phyloP scores from a whole-genome alignment of 768 basidiomycete genomes.

The Russula dissimulans region DNA sequence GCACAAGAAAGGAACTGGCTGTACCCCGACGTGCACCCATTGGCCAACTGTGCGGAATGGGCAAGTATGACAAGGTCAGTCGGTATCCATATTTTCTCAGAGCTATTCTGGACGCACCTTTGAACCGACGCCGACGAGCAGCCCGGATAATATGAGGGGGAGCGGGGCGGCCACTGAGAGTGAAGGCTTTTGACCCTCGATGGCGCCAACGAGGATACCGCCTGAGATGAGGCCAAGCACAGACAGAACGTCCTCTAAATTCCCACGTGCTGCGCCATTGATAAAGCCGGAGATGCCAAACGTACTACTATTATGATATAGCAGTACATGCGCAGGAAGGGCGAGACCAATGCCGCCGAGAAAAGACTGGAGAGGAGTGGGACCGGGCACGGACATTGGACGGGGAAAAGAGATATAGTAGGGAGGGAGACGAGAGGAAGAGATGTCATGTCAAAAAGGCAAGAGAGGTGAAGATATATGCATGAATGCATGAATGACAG shows the following conservation, averaged over 20 bases:
- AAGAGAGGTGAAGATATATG: background rate
- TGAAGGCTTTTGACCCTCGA: slow-evolving; percentile 32
- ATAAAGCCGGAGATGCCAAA: slow-evolving; percentile 58
- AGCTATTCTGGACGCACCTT: slow-evolving; percentile 22
- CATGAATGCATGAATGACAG: background rate
- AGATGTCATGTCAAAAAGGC: background rate
- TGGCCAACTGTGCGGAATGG: slow-evolving; percentile 33
- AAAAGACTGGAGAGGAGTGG: slow-evolving; percentile 40
- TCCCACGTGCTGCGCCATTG: slow-evolving; percentile 40
- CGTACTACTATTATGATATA: slow-evolving; percentile 45
- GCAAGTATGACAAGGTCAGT: background rate
- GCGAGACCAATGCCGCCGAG: slow-evolving; percentile 47
- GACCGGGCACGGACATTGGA: slow-evolving; percentile 1
- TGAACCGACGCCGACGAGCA: slow-evolving; percentile 50
- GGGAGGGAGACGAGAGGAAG: background rate
- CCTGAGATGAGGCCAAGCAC: slow-evolving; percentile 41
- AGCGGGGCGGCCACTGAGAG: slow-evolving; percentile 21
- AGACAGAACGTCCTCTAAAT: slow-evolving; percentile 33
- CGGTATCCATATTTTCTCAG: background rate
- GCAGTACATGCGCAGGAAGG: slow-evolving; percentile 41
- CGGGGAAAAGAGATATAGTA: background rate
- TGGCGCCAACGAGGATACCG: slow-evolving; percentile 35
- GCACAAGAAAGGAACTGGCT: background rate
- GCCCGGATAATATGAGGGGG: slow-evolving; percentile 37
- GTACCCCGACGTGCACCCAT: slow-evolving; percentile 61